These are phyloP conservation scores for Aquilaria sinensis DNA, from an alignment of 345 rosid species.

Conservation along the genomic window DNA sequence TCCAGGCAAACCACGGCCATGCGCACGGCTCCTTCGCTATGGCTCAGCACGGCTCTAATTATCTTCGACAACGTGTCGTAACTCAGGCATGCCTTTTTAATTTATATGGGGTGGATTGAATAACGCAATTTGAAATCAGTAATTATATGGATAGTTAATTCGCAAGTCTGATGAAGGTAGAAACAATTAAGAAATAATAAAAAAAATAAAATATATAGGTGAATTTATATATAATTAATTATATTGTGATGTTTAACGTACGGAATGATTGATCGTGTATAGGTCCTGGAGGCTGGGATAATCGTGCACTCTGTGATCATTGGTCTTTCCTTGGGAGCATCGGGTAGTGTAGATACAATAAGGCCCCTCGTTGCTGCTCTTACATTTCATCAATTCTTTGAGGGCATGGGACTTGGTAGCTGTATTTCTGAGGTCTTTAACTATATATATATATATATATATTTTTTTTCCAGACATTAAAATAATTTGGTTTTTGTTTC, in stretches of 20 bases:
- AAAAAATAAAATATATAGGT: neutral
- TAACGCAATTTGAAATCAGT: neutral
- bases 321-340: slow-evolving; percentile 62
- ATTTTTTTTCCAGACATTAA: too few relatives aligned
- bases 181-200: too few relatives aligned
- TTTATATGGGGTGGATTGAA: neutral
- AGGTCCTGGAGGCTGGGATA: slow-evolving; percentile 72
- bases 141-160: too few relatives aligned
- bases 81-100: slow-evolving; percentile 26
- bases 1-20: slow-evolving; percentile 39
- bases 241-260: too few relatives aligned
- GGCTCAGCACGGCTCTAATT: slow-evolving; percentile 13
- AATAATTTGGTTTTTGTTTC: too few relatives aligned
- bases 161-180: too few relatives aligned
- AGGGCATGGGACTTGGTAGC: slow-evolving; percentile 77
- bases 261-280: neutral
- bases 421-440: slow-evolving; percentile 46
- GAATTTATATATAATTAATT: too few relatives aligned
- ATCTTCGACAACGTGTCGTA: slow-evolving; percentile 43
- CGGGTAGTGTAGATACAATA: slow-evolving; percentile 42
- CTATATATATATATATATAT: neutral
- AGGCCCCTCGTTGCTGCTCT: slow-evolving; percentile 55
- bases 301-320: slow-evolving; percentile 66
- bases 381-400: slow-evolving; percentile 73
- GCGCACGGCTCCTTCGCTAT: slow-evolving; percentile 21